Percentiles rank a stretch among this genome's conserved stretches.
Evolutionary conservation across 2,329 filamentous ascomycete species (phyloP).

Genomic region (Pseudocercospora fijiensis): DNA sequence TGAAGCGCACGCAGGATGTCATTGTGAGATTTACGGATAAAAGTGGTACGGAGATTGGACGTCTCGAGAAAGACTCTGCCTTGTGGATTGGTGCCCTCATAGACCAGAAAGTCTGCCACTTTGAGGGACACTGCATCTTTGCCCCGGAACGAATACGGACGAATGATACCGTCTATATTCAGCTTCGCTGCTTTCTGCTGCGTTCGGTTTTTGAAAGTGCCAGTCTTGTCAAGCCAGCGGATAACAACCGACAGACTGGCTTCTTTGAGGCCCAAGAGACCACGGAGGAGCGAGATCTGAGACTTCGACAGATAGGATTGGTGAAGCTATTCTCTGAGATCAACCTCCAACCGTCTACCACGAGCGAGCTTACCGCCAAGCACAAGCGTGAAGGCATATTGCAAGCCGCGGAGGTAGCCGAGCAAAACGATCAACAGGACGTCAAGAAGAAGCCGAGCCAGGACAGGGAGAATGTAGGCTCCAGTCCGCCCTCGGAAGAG

Average conservation of each 20-base stretch:
- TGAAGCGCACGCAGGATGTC: slow-evolving; percentile 72
- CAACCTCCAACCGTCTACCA: slow-evolving; percentile 71
- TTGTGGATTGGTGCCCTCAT: slow-evolving; percentile 90
- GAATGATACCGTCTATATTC: slow-evolving; percentile 92
- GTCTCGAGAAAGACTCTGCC: slow-evolving; percentile 81
- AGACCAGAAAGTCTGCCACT: slow-evolving; percentile 83
- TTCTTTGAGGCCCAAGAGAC: slow-evolving; percentile 86
- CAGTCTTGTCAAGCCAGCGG: slow-evolving; percentile 61
- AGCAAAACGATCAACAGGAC: slow-evolving; percentile 64
- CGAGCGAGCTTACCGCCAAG: slow-evolving; percentile 71
- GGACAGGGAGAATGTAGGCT: slow-evolving; percentile 44
- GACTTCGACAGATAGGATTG: slow-evolving; percentile 80
- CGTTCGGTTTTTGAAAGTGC: slow-evolving; percentile 68
- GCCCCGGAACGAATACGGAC: slow-evolving; percentile 80
- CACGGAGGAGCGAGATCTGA: slow-evolving; percentile 76
- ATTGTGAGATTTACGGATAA: slow-evolving; percentile 87
- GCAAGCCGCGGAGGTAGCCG: slow-evolving; percentile 82
- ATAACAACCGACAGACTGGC: slow-evolving; percentile 68
- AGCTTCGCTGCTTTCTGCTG: slow-evolving; percentile 75
- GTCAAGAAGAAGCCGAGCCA: slow-evolving; percentile 48
- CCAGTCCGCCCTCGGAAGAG: slow-evolving; percentile 61
- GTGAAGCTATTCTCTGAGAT: slow-evolving; percentile 89
- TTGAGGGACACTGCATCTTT: slow-evolving; percentile 86
- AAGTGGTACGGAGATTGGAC: slow-evolving; percentile 77
- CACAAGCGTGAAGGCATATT: slow-evolving; percentile 82